Evolutionary conservation across 2,329 filamentous ascomycete genomes (phyloP), one percentile per base, ranked within the genome.

Genomic region (Septoria petroselini): DNA sequence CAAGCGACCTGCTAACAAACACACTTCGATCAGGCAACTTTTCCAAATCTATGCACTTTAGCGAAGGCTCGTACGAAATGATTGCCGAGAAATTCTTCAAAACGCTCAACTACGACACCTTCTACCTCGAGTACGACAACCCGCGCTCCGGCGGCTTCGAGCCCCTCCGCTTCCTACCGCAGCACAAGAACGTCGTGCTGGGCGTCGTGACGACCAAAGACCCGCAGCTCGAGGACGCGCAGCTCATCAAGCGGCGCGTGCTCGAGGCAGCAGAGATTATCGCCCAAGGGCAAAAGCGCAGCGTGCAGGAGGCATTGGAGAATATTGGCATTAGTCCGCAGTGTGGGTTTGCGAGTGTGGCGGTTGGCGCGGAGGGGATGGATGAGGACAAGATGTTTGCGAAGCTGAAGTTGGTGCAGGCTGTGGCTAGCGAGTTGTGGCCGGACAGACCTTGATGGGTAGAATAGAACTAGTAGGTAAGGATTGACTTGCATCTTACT

Each of bases 81-180:
- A 69, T 70, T 52, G 68, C 68, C 12, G 62, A 67, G 61, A 58
- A 53, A 9, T 67, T 70, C 61, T 69, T 70, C 62, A 64, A 64
- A 54, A 62, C 64, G 1, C 62, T 70, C 48, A 65, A 68, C 55
- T 69, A 68, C 51, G 66, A 70, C 53, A 69, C 67, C 23, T 69
- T 69, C 58, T 70, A 70, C 58, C 62, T 70, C 37, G 68, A 70
- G 53, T 70, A 69, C 58, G 68, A 70, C 57, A 69, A 68, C 50
- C 61, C 62, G 15, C 63, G 67, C 17, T 66, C 64, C 23, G 68
- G 68, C 44, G 67, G 67, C 18, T 70, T 70, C 54, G 68, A 69
- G 57, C 68, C 68, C 5, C 60, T 70, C 23, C 63, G 66, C 17
- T 68, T 65, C 61, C 53, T 70, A 45, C 67, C 66, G n/a, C 54